A percentile compares a stretch with the other conserved stretches of the same genome.
Conservation (phyloP, 139 green algal species). For the Asterochloris erici region DNA sequence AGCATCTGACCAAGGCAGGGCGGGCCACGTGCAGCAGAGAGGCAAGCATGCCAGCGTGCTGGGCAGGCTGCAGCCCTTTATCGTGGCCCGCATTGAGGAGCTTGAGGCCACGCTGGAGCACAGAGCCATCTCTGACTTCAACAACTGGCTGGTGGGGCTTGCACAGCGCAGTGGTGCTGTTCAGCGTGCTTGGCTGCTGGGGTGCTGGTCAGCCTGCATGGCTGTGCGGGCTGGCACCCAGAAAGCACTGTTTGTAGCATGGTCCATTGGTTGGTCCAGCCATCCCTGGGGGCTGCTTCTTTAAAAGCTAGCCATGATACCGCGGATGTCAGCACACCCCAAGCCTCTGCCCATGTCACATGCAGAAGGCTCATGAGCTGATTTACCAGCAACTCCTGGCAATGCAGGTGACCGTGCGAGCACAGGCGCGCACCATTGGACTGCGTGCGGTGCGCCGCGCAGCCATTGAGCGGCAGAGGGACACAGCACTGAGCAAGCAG, state of each 20-base stretch:
- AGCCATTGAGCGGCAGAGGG: constrained; percentile 40
- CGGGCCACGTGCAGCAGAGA: neutral
- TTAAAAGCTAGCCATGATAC: neutral
- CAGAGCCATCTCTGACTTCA: constrained; percentile 59
- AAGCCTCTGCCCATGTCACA: neutral
- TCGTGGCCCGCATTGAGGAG: constrained; percentile 40
- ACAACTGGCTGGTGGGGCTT: constrained; percentile 67
- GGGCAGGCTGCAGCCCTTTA: constrained; percentile 39
- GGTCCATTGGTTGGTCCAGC: neutral
- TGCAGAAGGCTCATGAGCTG: neutral
- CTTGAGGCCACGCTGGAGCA: constrained; percentile 49
- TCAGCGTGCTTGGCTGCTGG: neutral
- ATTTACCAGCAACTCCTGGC: neutral
- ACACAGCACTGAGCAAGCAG: constrained; percentile 52
- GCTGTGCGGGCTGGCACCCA: neutral
- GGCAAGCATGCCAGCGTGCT: neutral
- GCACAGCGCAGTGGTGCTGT: too few relatives aligned
- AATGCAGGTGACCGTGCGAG: constrained; percentile 29
- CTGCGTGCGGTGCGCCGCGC: constrained; percentile 56
- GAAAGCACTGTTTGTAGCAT: neutral
- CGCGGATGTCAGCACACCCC: too few relatives aligned
- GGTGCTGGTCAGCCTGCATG: neutral
- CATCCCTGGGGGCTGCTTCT: neutral
- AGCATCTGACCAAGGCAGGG: neutral
- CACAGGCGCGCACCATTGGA: constrained; percentile 51